Conservation (phyloP, 2,329 filamentous ascomycete genomes). For the Pseudocercospora pini-densiflorae region DNA sequence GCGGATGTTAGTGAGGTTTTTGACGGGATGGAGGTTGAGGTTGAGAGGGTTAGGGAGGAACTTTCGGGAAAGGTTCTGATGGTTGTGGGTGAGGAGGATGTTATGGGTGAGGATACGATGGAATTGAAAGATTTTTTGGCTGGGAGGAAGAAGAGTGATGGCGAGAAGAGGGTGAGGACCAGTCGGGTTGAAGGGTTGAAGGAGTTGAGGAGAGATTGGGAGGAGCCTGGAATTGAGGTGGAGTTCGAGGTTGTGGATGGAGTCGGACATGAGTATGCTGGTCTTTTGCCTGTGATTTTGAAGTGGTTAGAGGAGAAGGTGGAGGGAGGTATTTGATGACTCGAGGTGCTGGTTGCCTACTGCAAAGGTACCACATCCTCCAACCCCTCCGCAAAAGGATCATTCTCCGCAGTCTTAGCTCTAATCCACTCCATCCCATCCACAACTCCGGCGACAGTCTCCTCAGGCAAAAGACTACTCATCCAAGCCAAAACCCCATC, state of each 20-base stretch:
- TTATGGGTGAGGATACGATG: background rate
- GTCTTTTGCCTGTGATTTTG: conserved; percentile 5
- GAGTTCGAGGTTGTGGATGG: conserved; percentile 18
- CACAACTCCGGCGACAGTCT: background rate
- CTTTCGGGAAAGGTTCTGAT: conserved; percentile 3
- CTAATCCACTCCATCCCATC: background rate
- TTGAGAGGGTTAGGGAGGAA: conserved; percentile 11
- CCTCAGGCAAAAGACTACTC: background rate
- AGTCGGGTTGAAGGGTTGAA: conserved; percentile 16
- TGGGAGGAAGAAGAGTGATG: conserved; percentile 8
- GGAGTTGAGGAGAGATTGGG: conserved; percentile 17
- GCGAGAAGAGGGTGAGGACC: background rate
- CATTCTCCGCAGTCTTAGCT: too few relatives aligned
- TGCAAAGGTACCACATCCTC: too few relatives aligned
- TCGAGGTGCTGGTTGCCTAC: too few relatives aligned
- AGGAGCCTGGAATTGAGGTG: conserved; percentile 15
- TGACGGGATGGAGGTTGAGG: conserved; percentile 8
- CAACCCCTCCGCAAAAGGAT: too few relatives aligned
- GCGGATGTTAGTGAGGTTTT: conserved; percentile 9
- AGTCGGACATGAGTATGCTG: conserved; percentile 16
- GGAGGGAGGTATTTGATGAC: too few relatives aligned
- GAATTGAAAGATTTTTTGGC: conserved; percentile 19
- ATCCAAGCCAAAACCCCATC: background rate
- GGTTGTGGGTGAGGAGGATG: conserved; percentile 16
- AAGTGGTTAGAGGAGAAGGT: conserved; percentile 6